Base-by-base conservation (phyloP, 108 stramenopile genomes). In the Fragilaria crotonensis region DNA sequence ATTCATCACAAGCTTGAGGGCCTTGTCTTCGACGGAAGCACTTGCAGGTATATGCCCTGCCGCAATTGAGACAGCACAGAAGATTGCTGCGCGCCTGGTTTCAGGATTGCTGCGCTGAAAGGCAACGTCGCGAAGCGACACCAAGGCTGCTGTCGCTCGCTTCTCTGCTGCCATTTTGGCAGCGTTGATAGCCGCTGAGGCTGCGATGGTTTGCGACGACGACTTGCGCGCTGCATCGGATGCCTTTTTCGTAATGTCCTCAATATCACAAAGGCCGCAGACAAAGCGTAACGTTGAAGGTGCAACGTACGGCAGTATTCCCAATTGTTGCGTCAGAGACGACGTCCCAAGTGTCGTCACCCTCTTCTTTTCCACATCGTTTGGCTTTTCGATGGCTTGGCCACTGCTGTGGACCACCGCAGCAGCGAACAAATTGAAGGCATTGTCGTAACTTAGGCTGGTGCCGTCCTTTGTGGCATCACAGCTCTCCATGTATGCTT, bases 1-100 rank as follows among this genome's bases (percentile, higher is more conserved):
- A 66, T 90, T 90, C 82, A 94, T 87, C 0, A 90, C 93, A 25
- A 94, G 62, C 57, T 87, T 88, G 28, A 90, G 64, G 9, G 89
- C 89, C 60, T 85, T 87, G 46, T 90, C 89, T 66, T 88, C 83
- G 28, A 89, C 72, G 17, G 63, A 62, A 30, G 52, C 45, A 56
- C 78, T 88, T 20, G 87, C 80, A 33, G 73, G 74, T 30, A 89
- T 60, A 7, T 85, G 69, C 33, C 93, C 93, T 18, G 83, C 57
- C 11, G 93, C 93, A 21, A 94, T 70, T 5, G 66, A 78, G 31
- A 90, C 93, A 27, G 87, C 85, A 48, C 71, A 75, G 45, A 70
- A 63, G 3, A 94, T 68, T 0, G 87, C 87, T 47, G 60, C 60
- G 28, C 63, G 61, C 17, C 87, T 57, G 46, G 66, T 61, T 36